Percentiles rank a stretch among this genome's conserved stretches.
phyloP scores from a whole-genome alignment of 768 basidiomycete species.

The Coprinopsis cinerea region DNA sequence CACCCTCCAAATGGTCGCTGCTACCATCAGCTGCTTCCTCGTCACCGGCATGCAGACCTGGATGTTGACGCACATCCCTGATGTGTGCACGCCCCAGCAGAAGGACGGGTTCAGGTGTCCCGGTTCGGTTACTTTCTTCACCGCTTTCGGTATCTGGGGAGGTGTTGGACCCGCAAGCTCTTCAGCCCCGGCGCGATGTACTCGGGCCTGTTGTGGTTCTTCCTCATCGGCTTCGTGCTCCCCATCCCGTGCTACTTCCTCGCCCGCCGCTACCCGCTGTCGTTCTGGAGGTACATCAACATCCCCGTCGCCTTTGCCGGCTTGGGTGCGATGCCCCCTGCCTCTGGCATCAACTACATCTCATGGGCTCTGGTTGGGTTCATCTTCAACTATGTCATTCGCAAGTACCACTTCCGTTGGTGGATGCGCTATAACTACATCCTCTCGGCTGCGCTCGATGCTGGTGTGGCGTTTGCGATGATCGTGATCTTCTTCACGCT shows the following conservation, averaged over 20 bases:
- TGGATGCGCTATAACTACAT: slow-evolving; percentile 93
- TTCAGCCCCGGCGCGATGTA: slow-evolving; percentile 45
- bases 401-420: slow-evolving; percentile 67
- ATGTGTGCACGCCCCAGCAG: slow-evolving; percentile 63
- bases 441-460: slow-evolving; percentile 68
- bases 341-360: slow-evolving; percentile 81
- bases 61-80: slow-evolving; percentile 66
- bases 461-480: slow-evolving; percentile 53
- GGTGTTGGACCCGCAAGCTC: slow-evolving; percentile 42
- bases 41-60: slow-evolving; percentile 60
- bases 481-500: slow-evolving; percentile 61
- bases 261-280: slow-evolving; percentile 73
- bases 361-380: slow-evolving; percentile 76
- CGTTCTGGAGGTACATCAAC: slow-evolving; percentile 81
- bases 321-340: slow-evolving; percentile 70
- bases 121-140: slow-evolving; percentile 56
- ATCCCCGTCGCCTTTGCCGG: slow-evolving; percentile 79
- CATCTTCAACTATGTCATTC: slow-evolving; percentile 81
- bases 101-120: slow-evolving; percentile 65
- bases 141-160: slow-evolving; percentile 75
- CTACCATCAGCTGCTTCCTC: slow-evolving; percentile 51
- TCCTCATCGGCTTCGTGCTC: slow-evolving; percentile 67
- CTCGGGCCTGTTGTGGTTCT: slow-evolving; percentile 61
- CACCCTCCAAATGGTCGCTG: slow-evolving; percentile 53
- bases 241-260: slow-evolving; percentile 83